phyloP scores from a whole-genome alignment of 2,329 filamentous ascomycete genomes.

The Trichoderma gracile region DNA sequence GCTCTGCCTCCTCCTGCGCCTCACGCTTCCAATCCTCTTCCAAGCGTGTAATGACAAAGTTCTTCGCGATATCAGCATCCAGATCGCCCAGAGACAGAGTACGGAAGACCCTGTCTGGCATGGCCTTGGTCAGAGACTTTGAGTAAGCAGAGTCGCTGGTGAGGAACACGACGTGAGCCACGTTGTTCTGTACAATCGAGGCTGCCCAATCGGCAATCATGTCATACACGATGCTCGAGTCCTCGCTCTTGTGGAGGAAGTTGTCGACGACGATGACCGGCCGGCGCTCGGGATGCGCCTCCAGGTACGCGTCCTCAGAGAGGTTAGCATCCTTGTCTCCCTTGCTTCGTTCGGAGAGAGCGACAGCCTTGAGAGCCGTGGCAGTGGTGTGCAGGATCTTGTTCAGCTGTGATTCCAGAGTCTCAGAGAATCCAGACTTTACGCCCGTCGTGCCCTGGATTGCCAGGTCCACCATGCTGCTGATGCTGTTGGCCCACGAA shows the following conservation, averaged over 20 bases:
- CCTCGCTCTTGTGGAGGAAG: slow-evolving; percentile 77
- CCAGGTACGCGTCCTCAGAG: slow-evolving; percentile 82
- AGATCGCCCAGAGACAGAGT: slow-evolving; percentile 85
- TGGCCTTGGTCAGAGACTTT: slow-evolving; percentile 80
- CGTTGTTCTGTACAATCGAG: slow-evolving; percentile 77
- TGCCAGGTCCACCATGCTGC: slow-evolving; percentile 87
- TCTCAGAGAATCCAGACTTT: slow-evolving; percentile 93
- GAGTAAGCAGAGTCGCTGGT: slow-evolving; percentile 87
- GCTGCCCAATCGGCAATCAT: slow-evolving; percentile 90
- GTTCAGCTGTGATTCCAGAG: slow-evolving; percentile 80
- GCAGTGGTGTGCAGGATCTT: slow-evolving; percentile 89
- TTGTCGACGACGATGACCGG: slow-evolving; percentile 90
- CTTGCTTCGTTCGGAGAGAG: slow-evolving; percentile 68
- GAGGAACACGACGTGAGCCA: slow-evolving; percentile 92
- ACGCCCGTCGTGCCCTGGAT: slow-evolving; percentile 92
- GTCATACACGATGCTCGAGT: slow-evolving; percentile 66
- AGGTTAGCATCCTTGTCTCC: slow-evolving; percentile 71
- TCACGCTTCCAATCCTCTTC: slow-evolving; percentile 49
- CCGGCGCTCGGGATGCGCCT: slow-evolving; percentile 80
- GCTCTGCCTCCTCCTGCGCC: slow-evolving; percentile 32
- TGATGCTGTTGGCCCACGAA: slow-evolving; percentile 93
- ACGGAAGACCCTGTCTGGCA: slow-evolving; percentile 89
- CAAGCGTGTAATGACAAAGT: slow-evolving; percentile 83
- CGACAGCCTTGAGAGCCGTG: slow-evolving; percentile 74
- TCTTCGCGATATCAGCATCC: slow-evolving; percentile 80